Conservation (phyloP, 1,284 basidiomycete genomes). For the Boletus subluridellus region DNA sequence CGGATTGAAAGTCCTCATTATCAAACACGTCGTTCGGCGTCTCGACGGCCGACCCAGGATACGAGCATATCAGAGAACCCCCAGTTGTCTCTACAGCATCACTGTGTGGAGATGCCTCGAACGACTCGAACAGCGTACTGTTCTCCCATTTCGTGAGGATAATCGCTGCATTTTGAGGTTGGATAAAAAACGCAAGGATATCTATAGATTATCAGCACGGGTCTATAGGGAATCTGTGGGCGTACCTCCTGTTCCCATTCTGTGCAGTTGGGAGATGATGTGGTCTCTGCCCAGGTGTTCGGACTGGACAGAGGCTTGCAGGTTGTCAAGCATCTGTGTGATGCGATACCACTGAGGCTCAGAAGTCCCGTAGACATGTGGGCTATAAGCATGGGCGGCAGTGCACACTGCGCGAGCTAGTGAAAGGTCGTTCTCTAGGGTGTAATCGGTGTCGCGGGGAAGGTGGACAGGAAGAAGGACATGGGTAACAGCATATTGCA, state of each 20-base stretch:
- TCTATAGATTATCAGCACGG: constrained; percentile 12
- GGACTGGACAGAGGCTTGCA: constrained; percentile 6
- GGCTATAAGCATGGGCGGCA: not conserved
- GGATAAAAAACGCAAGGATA: constrained; percentile 29
- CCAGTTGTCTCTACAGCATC: too few species aligned
- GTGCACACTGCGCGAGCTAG: constrained; percentile 6
- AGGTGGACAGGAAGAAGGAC: constrained; percentile 20
- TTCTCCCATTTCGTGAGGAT: constrained; percentile 28
- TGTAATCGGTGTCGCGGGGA: constrained; percentile 17
- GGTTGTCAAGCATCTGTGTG: constrained; percentile 19
- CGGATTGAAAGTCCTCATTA: too few species aligned
- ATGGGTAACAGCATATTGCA: not conserved
- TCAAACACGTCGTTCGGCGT: too few species aligned
- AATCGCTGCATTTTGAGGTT: constrained; percentile 37
- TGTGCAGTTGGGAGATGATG: not conserved
- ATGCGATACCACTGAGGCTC: constrained; percentile 11
- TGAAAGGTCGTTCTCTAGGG: constrained; percentile 7
- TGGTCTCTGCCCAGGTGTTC: not conserved
- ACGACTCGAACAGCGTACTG: constrained; percentile 33
- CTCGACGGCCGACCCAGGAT: too few species aligned
- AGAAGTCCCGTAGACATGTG: not conserved
- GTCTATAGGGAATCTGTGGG: fast-evolving
- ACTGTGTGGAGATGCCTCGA: constrained; percentile 13
- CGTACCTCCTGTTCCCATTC: not conserved
- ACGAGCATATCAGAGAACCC: too few species aligned